Base-by-base conservation (phyloP, 2,329 filamentous ascomycete genomes). In the Verticillium albo-atrum region DNA sequence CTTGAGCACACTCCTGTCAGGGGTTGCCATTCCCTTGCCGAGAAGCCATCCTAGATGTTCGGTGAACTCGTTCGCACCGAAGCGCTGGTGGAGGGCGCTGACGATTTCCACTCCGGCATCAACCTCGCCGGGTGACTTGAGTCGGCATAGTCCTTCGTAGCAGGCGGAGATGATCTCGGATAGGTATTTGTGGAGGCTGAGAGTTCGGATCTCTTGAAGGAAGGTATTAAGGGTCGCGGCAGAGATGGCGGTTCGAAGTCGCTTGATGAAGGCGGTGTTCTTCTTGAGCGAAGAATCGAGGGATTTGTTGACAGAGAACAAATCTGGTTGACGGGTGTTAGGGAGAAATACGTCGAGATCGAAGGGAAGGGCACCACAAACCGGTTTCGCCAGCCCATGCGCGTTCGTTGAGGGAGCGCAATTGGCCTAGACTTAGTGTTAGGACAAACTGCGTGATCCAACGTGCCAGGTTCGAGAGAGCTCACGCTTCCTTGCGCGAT, bases 241-340 rank as follows among this genome's bases (percentile, higher is more conserved):
- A 64, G 90, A 93, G 64, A 98, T 88, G 61, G 92, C 91, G 60
- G 94, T 97, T 67, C 94, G 91, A 59, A 98, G 82, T 70, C 94
- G 91, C 77, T 97, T 97, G 72, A 98, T 98, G 74, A 98, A 97
- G 65, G 93, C 92, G 4, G 94, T 98, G 70, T 98, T 98, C 81
- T 97, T 98, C 79, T 97, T 97, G 74, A 98, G 82, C 56, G 93
- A 95, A 57, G 94, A 97, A 75, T 98, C 94, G 70, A 98, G 88
- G 30, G 90, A 89, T 70, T 85, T 84, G 74, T 86, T 88, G 67
- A 95, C 87, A 58, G 85, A 77, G 70, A 96, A 92, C 63, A 96
- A 78, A 79, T 91, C 92, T 96, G 55, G 66, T 34, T 53, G 50
- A 56, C 58, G 54, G 63, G 52, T 23, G 56, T 61, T 54, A 64